phyloP scores from a whole-genome alignment of 2,329 filamentous ascomycete genomes.

The Aspergillus tubingensis region DNA sequence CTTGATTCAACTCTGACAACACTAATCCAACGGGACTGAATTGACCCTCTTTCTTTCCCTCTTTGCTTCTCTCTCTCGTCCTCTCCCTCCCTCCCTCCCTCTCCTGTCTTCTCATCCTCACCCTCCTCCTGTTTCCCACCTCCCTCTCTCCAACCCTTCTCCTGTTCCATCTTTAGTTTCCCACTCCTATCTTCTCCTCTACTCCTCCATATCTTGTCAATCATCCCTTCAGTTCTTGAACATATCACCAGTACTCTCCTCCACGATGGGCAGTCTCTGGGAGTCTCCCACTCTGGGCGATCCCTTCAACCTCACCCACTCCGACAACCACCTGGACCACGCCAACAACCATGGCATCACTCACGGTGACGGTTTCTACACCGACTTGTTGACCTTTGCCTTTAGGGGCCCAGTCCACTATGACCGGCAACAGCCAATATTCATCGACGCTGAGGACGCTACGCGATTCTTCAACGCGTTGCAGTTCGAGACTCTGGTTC shows the following conservation, averaged over 20 bases:
- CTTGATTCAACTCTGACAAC: too few species aligned
- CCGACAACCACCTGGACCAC: background rate
- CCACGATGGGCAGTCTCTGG: conserved; percentile 27
- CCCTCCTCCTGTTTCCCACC: background rate
- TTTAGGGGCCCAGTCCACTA: conserved; percentile 40
- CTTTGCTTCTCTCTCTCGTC: background rate
- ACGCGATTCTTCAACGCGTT: conserved; percentile 38
- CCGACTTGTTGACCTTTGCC: conserved; percentile 47
- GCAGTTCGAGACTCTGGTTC: conserved; percentile 39
- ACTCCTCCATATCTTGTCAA: background rate
- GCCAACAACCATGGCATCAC: background rate
- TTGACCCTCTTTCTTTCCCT: background rate
- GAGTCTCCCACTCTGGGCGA: conserved; percentile 20
- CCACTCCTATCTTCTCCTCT: background rate
- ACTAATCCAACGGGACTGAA: too few species aligned
- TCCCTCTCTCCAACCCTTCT: background rate
- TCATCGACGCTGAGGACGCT: conserved; percentile 46
- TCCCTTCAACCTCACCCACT: background rate
- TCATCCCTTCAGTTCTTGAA: background rate
- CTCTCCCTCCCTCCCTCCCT: background rate
- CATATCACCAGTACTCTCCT: conserved; percentile 6
- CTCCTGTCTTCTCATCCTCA: background rate
- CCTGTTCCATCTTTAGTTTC: background rate
- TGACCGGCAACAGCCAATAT: conserved; percentile 42
- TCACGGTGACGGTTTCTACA: conserved; percentile 24